These are phyloP conservation scores for Nymphaea thermarum DNA, from an alignment of 164 flowering plant species.

Conservation along the genomic window DNA sequence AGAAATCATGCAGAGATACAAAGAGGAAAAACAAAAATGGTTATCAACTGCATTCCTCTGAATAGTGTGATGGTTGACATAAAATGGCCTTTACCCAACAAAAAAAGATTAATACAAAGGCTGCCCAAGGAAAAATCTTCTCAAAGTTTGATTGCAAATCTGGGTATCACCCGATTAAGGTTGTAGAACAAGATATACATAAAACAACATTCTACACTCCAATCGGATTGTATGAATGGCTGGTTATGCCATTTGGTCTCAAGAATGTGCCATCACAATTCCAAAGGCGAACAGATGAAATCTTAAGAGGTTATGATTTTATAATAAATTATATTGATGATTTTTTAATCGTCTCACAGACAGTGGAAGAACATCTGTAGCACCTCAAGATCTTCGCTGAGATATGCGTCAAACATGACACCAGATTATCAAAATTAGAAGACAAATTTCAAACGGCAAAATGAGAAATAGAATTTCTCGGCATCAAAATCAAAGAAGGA, in stretches of 20 bases:
- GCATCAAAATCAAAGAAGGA: not conserved
- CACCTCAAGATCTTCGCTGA: not conserved
- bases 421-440: not conserved
- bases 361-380: not conserved
- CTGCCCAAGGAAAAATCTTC: not conserved
- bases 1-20: not conserved
- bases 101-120: not conserved
- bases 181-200: not conserved
- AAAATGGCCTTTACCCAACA: not conserved
- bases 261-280: not conserved
- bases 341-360: not conserved
- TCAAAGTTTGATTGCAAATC: not conserved
- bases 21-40: not conserved
- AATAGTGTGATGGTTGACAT: not conserved
- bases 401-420: not conserved
- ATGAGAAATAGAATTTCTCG: not conserved
- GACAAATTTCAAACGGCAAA: slow-evolving; percentile 2
- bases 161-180: not conserved
- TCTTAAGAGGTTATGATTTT: not conserved
- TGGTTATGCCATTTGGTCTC: not conserved
- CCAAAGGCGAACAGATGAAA: not conserved
- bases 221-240: not conserved
- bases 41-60: not conserved
- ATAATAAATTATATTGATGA: not conserved
- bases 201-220: not conserved